phyloP scores from a whole-genome alignment of 495 filamentous ascomycete genomes.

The Penicilliopsis zonata region DNA sequence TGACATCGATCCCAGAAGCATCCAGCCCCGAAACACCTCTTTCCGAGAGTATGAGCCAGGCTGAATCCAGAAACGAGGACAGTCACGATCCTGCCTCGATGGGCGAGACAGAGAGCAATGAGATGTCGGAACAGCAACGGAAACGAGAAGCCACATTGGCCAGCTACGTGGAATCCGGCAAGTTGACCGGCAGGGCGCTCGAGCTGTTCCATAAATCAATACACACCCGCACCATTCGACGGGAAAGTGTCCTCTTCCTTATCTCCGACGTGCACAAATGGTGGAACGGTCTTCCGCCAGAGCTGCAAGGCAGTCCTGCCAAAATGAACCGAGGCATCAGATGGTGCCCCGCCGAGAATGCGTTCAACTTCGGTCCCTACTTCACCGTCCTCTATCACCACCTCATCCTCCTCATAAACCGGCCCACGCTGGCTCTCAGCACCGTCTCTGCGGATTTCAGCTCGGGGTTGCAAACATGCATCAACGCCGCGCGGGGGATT shows the following conservation, averaged over 20 bases:
- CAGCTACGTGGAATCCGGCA: slow-evolving; percentile 29
- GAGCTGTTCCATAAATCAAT: slow-evolving; percentile 33
- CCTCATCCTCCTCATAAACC: slow-evolving; percentile 54
- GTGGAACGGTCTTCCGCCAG: slow-evolving; percentile 28
- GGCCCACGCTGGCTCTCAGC: slow-evolving; percentile 23
- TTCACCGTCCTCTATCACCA: slow-evolving; percentile 54
- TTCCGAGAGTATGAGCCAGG: background rate
- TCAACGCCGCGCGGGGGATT: slow-evolving; percentile 24
- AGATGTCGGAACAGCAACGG: slow-evolving; percentile 2
- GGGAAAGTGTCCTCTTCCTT: slow-evolving; percentile 22
- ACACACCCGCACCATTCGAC: slow-evolving; percentile 21
- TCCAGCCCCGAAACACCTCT: background rate
- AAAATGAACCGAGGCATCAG: background rate
- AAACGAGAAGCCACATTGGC: slow-evolving; percentile 20
- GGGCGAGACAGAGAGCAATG: background rate
- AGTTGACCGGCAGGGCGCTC: slow-evolving; percentile 25
- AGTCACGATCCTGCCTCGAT: background rate
- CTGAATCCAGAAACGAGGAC: background rate
- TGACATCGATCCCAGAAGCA: background rate
- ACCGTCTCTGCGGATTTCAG: slow-evolving; percentile 24
- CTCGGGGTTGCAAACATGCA: slow-evolving; percentile 29
- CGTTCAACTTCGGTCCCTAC: slow-evolving; percentile 27
- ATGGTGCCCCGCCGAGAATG: slow-evolving; percentile 4
- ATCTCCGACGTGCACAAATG: slow-evolving; percentile 33
- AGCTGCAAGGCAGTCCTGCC: slow-evolving; percentile 11